Base-by-base conservation (phyloP, 1,139 yeast genomes). In the Chernovozyma aurita region DNA sequence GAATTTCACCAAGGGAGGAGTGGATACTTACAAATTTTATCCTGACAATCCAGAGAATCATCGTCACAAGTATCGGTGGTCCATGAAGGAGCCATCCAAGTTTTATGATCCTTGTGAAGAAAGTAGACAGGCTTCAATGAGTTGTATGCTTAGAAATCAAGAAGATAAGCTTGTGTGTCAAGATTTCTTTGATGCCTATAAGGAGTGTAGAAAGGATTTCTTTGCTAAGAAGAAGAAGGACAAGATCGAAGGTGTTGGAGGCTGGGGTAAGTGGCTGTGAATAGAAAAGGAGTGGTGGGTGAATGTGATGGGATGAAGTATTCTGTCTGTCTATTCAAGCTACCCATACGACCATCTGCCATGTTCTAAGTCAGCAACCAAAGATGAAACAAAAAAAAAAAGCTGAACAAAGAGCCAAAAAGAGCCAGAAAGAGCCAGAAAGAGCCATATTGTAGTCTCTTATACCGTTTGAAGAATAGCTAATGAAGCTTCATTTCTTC, bases 31-130 rank as follows among this genome's bases (percentile, higher is more conserved):
- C 55, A 80, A 80, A 52, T 86, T 79, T 53, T 88, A 85, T 50
- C 97, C 97, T 1, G 97, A 88, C 47, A 78, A 80, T 37, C 90
- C 90, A 4, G 73, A 79, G 13, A 73, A 73, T 41, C 73, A 77
- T 42, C 61, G 74, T 22, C 86, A 80, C 53, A 76, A 78, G 48
- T 75, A 76, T 44, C 64, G 73, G 39, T 81, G 81, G 67, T 59
- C 73, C 4, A 62, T 69, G 56, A 88, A 90, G 50, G 88, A 77
- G 30, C 85, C 95, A 2, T 81, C 95, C 5, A 79, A 83, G 56
- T 92, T 73, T 57, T 90, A 84, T 52, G 97, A 92, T 53, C 97
- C 98, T 1, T 92, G 98, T 59, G 85, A 82, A 39, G 90, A 87
- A 53, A 83, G 95, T 31, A 73, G 96, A 17, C 82, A 80, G 55